Conservation (phyloP, 345 rosid genomes). For the Brassica rapa region DNA sequence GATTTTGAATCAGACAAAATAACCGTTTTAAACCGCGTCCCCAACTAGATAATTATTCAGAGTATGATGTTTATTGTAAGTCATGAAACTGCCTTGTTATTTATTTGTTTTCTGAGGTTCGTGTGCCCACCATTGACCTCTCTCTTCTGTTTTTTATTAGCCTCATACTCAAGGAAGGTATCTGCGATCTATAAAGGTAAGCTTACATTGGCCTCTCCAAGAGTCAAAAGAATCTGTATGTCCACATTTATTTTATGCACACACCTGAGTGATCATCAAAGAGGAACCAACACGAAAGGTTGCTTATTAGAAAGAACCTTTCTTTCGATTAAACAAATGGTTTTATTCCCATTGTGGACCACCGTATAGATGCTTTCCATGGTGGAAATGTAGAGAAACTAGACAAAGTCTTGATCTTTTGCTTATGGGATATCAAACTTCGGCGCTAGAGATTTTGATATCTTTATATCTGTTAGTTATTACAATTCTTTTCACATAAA, state of each 20-base stretch:
- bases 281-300: constrained; percentile 46
- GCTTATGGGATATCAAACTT: constrained; percentile 23
- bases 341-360: constrained; percentile 34
- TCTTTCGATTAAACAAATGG: constrained; percentile 22
- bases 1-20: too few species aligned
- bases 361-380: constrained; percentile 24
- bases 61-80: constrained; percentile 10
- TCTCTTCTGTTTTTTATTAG: constrained; percentile 9
- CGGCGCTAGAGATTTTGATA: constrained; percentile 30
- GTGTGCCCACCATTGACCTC: too few species aligned
- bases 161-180: constrained; percentile 40
- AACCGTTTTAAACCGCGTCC: too few species aligned
- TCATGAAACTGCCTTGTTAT: constrained; percentile 23
- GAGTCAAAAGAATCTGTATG: constrained; percentile 8
- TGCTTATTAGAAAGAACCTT: constrained; percentile 34
- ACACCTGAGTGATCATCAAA: constrained; percentile 31
- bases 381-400: constrained; percentile 26
- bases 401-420: constrained; percentile 19
- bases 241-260: constrained; percentile 8
- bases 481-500: constrained; percentile 16
- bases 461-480: constrained; percentile 14
- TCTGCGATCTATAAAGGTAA: constrained; percentile 16
- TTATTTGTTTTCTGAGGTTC: background rate
- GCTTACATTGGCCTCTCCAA: constrained; percentile 7
- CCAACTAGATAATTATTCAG: too few species aligned